phyloP scores from a whole-genome alignment of 208 protist genomes.

The Porcisia hertigi region DNA sequence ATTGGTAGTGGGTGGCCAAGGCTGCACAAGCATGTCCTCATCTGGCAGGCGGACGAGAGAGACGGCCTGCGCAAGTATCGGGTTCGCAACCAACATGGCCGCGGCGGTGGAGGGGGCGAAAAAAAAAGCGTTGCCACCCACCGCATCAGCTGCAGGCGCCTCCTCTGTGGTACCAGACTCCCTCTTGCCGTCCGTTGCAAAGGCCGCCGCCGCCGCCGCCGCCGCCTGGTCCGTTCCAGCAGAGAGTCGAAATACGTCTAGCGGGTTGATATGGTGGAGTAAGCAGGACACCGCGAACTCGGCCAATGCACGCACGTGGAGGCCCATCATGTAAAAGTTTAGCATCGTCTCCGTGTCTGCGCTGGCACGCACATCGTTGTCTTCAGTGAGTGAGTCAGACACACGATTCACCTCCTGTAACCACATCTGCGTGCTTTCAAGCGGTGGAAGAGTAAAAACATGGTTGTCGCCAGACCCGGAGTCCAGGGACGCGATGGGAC shows the following conservation, averaged over 20 bases:
- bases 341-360: slow-evolving; percentile 29
- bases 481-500: not conserved
- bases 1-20: slow-evolving; percentile 34
- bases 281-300: slow-evolving; percentile 47
- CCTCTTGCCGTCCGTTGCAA: not conserved
- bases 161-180: not conserved
- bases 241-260: slow-evolving; percentile 35
- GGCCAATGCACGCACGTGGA: slow-evolving; percentile 26
- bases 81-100: not conserved
- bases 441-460: slow-evolving; percentile 14
- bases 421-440: slow-evolving; percentile 20
- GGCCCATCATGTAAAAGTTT: slow-evolving; percentile 15
- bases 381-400: not conserved
- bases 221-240: not conserved
- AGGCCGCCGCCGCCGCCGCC: not conserved
- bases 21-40: slow-evolving; percentile 46
- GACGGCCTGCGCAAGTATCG: not conserved
- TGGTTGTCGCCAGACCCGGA: not conserved
- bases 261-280: slow-evolving; percentile 35
- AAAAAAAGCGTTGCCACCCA: not conserved
- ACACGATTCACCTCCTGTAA: slow-evolving; percentile 14
- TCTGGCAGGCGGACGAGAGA: slow-evolving; percentile 36
- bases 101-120: not conserved
- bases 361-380: not conserved
- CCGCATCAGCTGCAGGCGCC: not conserved